phyloP scores from a whole-genome alignment of 257 asterid species.

The Fraxinus pennsylvanica region DNA sequence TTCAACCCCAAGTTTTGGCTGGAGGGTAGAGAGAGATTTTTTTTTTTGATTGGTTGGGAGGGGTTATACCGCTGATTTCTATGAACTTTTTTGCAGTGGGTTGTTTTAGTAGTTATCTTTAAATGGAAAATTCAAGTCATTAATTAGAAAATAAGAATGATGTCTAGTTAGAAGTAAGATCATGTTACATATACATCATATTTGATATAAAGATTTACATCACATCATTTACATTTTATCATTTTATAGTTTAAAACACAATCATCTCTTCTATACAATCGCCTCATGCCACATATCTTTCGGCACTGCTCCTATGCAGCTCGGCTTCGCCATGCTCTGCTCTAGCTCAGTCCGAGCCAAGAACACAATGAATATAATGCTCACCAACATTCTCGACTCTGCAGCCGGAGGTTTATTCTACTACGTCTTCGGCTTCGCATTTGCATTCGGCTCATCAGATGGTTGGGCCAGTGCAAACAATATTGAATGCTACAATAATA shows the following conservation, averaged over 20 bases:
- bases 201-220: too few relatives aligned
- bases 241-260: too few relatives aligned
- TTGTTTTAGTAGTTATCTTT: not conserved
- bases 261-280: too few relatives aligned
- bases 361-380: slow-evolving; percentile 24
- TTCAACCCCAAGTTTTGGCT: not conserved
- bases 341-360: slow-evolving; percentile 54
- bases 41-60: too few relatives aligned
- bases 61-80: not conserved
- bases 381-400: slow-evolving; percentile 51
- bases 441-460: slow-evolving; percentile 42
- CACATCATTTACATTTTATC: too few relatives aligned
- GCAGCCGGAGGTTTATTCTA: slow-evolving; percentile 54
- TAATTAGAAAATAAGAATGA: not conserved
- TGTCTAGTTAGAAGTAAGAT: not conserved
- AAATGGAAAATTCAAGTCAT: not conserved
- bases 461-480: slow-evolving; percentile 52
- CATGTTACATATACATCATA: too few relatives aligned
- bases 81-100: not conserved
- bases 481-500: not conserved
- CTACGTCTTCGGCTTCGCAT: slow-evolving; percentile 53
- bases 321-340: slow-evolving; percentile 62
- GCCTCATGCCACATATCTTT: too few relatives aligned
- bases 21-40: not conserved
- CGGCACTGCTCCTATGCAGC: slow-evolving; percentile 40